Evolutionary conservation across 2,329 filamentous ascomycete species (phyloP).

Genomic region (Fusarium sp.): DNA sequence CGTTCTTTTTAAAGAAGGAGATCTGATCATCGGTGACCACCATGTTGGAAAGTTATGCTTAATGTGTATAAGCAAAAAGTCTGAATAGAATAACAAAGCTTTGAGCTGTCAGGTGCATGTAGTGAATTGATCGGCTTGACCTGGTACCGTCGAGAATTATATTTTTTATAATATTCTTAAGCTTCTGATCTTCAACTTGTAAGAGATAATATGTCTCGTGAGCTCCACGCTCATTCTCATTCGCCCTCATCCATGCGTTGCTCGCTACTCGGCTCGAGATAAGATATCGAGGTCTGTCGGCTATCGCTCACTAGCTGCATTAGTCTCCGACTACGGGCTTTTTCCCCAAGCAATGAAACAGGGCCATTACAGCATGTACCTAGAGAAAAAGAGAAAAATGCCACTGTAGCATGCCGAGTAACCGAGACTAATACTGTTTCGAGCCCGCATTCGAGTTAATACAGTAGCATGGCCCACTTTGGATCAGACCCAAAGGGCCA

Average conservation of each 20-base stretch:
- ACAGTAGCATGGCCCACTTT: not conserved
- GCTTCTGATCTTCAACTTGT: rapidly evolving
- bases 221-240: rapidly evolving
- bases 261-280: not conserved
- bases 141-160: too few relatives aligned
- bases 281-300: not conserved
- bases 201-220: not conserved
- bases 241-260: rapidly evolving
- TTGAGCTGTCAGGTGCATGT: rapidly evolving
- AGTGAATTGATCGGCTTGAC: rapidly evolving
- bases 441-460: rapidly evolving
- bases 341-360: not conserved
- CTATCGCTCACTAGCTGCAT: not conserved
- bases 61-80: not conserved
- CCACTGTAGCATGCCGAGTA: not conserved
- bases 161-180: rapidly evolving
- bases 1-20: not conserved
- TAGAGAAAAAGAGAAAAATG: rapidly evolving
- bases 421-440: not conserved
- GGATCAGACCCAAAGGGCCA: not conserved
- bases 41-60: not conserved
- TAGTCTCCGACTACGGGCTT: not conserved
- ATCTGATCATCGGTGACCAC: not conserved
- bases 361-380: not conserved
- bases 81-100: rapidly evolving